Evolutionary conservation across 768 basidiomycete genomes (phyloP).

Genomic region (Rossbeevera mucosa): DNA sequence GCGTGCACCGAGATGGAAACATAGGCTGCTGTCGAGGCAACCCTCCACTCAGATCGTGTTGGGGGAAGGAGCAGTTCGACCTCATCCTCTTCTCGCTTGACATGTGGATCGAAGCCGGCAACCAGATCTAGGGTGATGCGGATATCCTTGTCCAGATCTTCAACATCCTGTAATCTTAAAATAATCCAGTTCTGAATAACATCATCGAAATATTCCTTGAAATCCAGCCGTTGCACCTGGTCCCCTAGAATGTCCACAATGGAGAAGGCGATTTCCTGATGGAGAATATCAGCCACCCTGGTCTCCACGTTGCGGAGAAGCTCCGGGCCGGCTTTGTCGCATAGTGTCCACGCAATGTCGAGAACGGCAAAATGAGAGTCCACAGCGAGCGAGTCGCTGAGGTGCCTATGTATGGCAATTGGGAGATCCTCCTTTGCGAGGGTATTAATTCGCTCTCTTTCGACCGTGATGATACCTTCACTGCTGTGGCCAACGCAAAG

Average conservation of each 20-base stretch:
- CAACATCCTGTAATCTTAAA: slow-evolving; percentile 53
- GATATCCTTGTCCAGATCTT: slow-evolving; percentile 52
- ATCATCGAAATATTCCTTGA: slow-evolving; percentile 56
- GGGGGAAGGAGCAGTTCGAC: slow-evolving; percentile 49
- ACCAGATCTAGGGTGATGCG: slow-evolving; percentile 63
- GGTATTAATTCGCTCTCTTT: slow-evolving; percentile 71
- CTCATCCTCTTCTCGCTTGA: slow-evolving; percentile 77
- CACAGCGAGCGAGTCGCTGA: slow-evolving; percentile 40
- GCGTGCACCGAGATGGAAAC: slow-evolving; percentile 58
- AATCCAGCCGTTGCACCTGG: slow-evolving; percentile 49
- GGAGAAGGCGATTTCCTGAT: slow-evolving; percentile 75
- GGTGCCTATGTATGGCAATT: slow-evolving; percentile 49
- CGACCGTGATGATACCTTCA: slow-evolving; percentile 56
- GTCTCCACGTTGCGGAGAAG: slow-evolving; percentile 54
- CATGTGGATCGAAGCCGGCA: slow-evolving; percentile 61
- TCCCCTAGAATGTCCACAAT: slow-evolving; percentile 72
- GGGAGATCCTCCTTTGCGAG: slow-evolving; percentile 66
- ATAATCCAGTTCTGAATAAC: slow-evolving; percentile 57
- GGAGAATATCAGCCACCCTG: slow-evolving; percentile 57
- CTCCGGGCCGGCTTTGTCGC: slow-evolving; percentile 55
- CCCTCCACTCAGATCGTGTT: slow-evolving; percentile 57
- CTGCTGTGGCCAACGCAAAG: slow-evolving; percentile 45
- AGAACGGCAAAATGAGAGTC: slow-evolving; percentile 56
- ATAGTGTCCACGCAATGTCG: slow-evolving; percentile 59
- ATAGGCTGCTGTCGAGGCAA: slow-evolving; percentile 60